Evolutionary conservation across 352 stramenopile species (phyloP).

Genomic region (Globisporangium parvum): DNA sequence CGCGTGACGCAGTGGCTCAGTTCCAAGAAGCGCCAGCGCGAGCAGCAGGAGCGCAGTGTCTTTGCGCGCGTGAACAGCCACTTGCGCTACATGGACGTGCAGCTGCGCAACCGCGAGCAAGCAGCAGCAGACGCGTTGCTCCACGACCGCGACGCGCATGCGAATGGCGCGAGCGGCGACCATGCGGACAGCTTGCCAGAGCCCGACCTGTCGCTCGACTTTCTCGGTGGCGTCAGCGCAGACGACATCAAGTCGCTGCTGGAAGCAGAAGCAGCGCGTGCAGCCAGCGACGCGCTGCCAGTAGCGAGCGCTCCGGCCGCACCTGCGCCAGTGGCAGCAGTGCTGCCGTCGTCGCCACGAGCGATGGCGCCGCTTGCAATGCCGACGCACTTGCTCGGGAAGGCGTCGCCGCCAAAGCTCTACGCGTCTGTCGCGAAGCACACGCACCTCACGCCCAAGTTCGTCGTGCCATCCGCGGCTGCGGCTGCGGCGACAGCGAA

Average conservation of each 20-base stretch:
- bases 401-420: constrained; percentile 12
- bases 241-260: constrained; percentile 51
- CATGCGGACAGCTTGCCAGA: background rate
- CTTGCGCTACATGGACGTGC: constrained; percentile 30
- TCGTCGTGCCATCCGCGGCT: constrained; percentile 1
- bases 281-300: background rate
- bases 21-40: constrained; percentile 7
- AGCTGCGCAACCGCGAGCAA: constrained; percentile 26
- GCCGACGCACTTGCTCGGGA: constrained; percentile 18
- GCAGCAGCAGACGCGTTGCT: background rate
- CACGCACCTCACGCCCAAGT: constrained; percentile 8
- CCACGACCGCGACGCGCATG: constrained; percentile 19
- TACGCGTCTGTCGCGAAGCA: constrained; percentile 11
- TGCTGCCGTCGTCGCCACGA: background rate
- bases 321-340: background rate
- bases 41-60: constrained; percentile 12
- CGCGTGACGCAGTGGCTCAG: constrained; percentile 31
- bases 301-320: background rate
- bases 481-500: background rate
- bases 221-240: constrained; percentile 42
- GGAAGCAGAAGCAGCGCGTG: constrained; percentile 24
- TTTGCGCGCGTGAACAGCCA: constrained; percentile 32
- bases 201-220: constrained; percentile 35
- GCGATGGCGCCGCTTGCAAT: constrained; percentile 19
- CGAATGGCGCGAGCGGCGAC: constrained; percentile 9